Conservation (phyloP, 192 early-diverging fungal species). For the Helicostylum pulchrum region DNA sequence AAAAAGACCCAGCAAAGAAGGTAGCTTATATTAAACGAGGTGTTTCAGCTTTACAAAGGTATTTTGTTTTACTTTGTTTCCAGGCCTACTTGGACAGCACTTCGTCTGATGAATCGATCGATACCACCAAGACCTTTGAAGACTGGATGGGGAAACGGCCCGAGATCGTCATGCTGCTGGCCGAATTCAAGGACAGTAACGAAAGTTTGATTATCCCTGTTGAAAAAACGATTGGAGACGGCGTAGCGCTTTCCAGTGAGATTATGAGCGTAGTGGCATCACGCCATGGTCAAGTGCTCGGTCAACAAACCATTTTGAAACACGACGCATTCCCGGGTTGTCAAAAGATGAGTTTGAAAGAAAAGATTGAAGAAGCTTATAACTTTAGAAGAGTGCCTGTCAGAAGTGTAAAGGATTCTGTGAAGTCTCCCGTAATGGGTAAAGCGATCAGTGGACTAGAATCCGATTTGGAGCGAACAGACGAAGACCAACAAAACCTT, state of each 20-base stretch:
- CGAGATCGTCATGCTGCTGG: constrained; percentile 51
- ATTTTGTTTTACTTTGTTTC: constrained; percentile 60
- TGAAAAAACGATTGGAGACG: constrained; percentile 49
- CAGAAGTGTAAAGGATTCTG: constrained; percentile 21
- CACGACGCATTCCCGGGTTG: constrained; percentile 63
- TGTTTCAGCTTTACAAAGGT: constrained; percentile 40
- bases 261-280: constrained; percentile 51
- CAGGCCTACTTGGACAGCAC: constrained; percentile 49
- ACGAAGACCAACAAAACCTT: constrained; percentile 9
- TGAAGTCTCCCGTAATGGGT: constrained; percentile 1
- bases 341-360: constrained; percentile 56
- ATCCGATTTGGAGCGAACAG: constrained; percentile 20
- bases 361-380: constrained; percentile 60
- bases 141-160: constrained; percentile 51
- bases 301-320: constrained; percentile 59
- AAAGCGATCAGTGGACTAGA: constrained; percentile 15
- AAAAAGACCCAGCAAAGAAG: constrained; percentile 12
- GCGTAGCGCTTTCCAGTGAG: constrained; percentile 55
- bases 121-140: constrained; percentile 44
- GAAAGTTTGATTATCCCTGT: constrained; percentile 44
- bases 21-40: constrained; percentile 20
- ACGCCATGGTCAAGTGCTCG: constrained; percentile 53
- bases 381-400: constrained; percentile 55
- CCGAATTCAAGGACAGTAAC: constrained; percentile 36
- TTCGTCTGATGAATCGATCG: constrained; percentile 17